phyloP scores from a whole-genome alignment of 768 basidiomycete genomes.

The Tricholomella constricta region DNA sequence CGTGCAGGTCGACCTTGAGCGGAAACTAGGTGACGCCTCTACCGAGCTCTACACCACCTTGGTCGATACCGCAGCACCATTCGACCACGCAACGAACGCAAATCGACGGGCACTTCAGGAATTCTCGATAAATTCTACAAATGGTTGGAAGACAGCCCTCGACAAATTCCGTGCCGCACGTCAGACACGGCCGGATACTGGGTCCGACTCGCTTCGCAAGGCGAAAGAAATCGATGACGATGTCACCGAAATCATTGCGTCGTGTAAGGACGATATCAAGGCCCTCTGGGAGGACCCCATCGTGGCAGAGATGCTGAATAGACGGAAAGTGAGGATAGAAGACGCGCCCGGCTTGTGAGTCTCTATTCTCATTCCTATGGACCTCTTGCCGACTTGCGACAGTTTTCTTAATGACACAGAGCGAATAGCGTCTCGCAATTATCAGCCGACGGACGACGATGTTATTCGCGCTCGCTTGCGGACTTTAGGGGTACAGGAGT shows the following conservation, averaged over 20 bases:
- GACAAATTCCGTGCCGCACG: constrained; percentile 50
- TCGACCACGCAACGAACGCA: constrained; percentile 26
- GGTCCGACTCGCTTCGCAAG: constrained; percentile 21
- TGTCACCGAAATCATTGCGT: constrained; percentile 57
- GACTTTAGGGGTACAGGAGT: constrained; percentile 79
- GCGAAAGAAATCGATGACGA: constrained; percentile 53
- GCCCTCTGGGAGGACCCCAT: constrained; percentile 66
- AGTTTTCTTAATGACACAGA: constrained; percentile 74
- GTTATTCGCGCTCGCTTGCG: constrained; percentile 77
- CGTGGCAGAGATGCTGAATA: constrained; percentile 59
- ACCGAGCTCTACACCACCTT: constrained; percentile 48
- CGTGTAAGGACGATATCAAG: constrained; percentile 67
- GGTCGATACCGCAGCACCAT: constrained; percentile 43
- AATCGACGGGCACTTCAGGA: constrained; percentile 41
- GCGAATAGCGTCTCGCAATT: constrained; percentile 61
- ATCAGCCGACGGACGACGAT: constrained; percentile 74
- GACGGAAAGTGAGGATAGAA: constrained; percentile 60
- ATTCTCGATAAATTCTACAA: constrained; percentile 61
- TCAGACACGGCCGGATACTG: constrained; percentile 23
- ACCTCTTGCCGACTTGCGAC: background rate
- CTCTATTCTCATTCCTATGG: constrained; percentile 7
- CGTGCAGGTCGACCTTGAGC: constrained; percentile 62
- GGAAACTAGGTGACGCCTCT: constrained; percentile 57
- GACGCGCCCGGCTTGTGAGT: constrained; percentile 76
- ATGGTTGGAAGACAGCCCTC: constrained; percentile 69